Evolutionary conservation across 352 stramenopile genomes (phyloP).

Genomic region (Phytophthora fragariae): DNA sequence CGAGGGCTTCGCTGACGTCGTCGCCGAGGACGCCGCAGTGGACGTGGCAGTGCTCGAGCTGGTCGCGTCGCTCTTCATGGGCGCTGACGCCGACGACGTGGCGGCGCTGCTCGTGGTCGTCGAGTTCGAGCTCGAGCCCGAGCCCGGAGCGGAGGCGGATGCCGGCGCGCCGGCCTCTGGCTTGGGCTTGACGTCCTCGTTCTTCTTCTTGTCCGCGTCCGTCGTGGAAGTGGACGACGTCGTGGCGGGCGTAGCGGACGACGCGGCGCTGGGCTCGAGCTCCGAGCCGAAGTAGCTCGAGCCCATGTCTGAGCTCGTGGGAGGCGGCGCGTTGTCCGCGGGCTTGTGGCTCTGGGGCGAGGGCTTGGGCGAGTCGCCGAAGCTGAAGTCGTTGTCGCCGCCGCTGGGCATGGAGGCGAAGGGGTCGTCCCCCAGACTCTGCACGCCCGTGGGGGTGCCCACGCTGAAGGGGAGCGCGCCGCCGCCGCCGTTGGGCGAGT

Average conservation of each 20-base stretch:
- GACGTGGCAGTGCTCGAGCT: constrained; percentile 25
- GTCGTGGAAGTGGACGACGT: constrained; percentile 29
- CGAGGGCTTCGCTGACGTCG: constrained; percentile 21
- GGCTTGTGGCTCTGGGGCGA: constrained; percentile 35
- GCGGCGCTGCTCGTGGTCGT: constrained; percentile 15
- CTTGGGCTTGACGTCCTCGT: constrained; percentile 32
- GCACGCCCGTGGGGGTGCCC: constrained; percentile 83
- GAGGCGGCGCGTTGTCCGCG: constrained; percentile 3
- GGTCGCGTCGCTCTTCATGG: constrained; percentile 28
- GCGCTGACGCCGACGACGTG: constrained; percentile 21
- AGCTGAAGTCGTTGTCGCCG: constrained; percentile 78
- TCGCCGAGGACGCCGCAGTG: constrained; percentile 20
- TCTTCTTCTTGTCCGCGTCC: constrained; percentile 44
- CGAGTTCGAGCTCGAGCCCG: constrained; percentile 10
- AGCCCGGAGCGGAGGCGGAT: neutral
- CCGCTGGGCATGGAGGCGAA: constrained; percentile 59
- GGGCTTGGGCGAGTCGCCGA: constrained; percentile 80
- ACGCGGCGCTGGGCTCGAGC: constrained; percentile 39
- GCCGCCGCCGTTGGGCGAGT: constrained; percentile 65
- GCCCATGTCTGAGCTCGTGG: constrained; percentile 44
- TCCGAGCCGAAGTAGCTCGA: constrained; percentile 78
- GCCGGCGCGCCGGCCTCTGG: constrained; percentile 28
- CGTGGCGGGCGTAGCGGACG: constrained; percentile 8
- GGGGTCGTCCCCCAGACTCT: constrained; percentile 82
- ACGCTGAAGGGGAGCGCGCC: constrained; percentile 78